Evolutionary conservation across 805 yeast genomes (phyloP), one percentile per base, ranked within the genome.

Genomic region (Isabelozyma rhagii): DNA sequence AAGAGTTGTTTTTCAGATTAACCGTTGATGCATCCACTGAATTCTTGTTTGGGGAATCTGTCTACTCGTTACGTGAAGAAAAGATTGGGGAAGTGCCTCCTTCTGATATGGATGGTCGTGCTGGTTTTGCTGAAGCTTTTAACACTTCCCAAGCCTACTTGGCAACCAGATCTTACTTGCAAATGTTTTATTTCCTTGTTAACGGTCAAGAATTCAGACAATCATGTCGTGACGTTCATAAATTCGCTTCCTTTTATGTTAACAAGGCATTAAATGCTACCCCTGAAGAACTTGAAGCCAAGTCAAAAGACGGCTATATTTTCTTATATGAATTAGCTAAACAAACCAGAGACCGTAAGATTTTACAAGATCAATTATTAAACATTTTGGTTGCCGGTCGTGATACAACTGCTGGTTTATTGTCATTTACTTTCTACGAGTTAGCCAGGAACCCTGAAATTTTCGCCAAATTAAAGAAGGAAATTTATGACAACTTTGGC

Each of bases 1-100:
- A 69, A 46, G 70, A 68, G 34, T 63, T 68, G 44, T 65, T 69
- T 48, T 66, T 63, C 51, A 61, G 58, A 41, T 63, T 71, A 29
- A 71, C 77, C 9, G 64, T 72, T 46, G 77, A 72, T 55, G 63
- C 75, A 25, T 65, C 76, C 5, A 59, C 74, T 6, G 77, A 71
- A 51, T 70, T 72, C 53, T 60, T 72, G 47, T 70, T 72, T 55
- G 77, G 77, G 14, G 69, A 68, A 50, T 57, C 69, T 25, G 67
- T 65, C 28, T 60, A 54, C 28, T 53, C 66, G 8, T 61, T 69
- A 29, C 50, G 52, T 41, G 68, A 64, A 41, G 56, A 38, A 25
- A 51, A 59, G 5, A 60, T 66, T 38, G 67, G 64, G 5, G 46
- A 48, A 25, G 51, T 55, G 3, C 55, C 63, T 29, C 50, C 49